Percentiles rank a stretch among this genome's conserved stretches.
Evolutionary conservation across 192 early-diverging fungal genomes (phyloP).

Genomic region (Irineochytrium annulatum): DNA sequence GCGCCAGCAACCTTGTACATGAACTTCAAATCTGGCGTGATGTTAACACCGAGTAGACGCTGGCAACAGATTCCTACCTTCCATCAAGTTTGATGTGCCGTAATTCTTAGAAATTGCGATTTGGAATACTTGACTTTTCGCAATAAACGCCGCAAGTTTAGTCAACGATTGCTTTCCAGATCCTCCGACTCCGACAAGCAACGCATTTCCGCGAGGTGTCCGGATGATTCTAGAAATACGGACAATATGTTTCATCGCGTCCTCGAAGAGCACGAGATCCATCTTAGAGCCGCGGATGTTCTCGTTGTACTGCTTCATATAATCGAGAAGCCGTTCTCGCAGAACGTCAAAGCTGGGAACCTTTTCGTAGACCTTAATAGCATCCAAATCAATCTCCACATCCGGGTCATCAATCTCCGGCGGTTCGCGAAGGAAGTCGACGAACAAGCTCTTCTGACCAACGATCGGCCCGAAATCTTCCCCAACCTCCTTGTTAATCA

Average conservation of each 20-base stretch:
- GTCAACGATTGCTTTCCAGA: conserved; percentile 65
- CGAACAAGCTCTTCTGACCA: conserved; percentile 45
- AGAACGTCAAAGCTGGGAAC: conserved; percentile 55
- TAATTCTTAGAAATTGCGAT: conserved; percentile 64
- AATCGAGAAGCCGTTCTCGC: conserved; percentile 45
- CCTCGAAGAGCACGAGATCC: conserved; percentile 66
- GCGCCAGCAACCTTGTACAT: conserved; percentile 65
- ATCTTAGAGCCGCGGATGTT: conserved; percentile 56
- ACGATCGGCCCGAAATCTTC: conserved; percentile 44
- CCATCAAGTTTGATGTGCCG: conserved; percentile 56
- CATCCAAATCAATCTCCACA: conserved; percentile 54
- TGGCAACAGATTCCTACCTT: no score
- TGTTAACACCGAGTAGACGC: no score
- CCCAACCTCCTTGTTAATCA: conserved; percentile 51
- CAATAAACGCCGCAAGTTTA: conserved; percentile 60
- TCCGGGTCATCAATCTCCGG: conserved; percentile 62
- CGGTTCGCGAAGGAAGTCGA: conserved; percentile 58
- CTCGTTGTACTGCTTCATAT: conserved; percentile 65
- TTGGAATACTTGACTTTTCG: conserved; percentile 60
- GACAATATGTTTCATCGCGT: conserved; percentile 66
- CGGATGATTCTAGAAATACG: conserved; percentile 60
- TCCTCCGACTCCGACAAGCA: conserved; percentile 64
- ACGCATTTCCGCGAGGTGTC: conserved; percentile 54
- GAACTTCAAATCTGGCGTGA: conserved; percentile 62
- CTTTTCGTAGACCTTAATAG: conserved; percentile 59